Conservation (phyloP, 192 early-diverging fungal species). For the Backusella parvicylindrica region DNA sequence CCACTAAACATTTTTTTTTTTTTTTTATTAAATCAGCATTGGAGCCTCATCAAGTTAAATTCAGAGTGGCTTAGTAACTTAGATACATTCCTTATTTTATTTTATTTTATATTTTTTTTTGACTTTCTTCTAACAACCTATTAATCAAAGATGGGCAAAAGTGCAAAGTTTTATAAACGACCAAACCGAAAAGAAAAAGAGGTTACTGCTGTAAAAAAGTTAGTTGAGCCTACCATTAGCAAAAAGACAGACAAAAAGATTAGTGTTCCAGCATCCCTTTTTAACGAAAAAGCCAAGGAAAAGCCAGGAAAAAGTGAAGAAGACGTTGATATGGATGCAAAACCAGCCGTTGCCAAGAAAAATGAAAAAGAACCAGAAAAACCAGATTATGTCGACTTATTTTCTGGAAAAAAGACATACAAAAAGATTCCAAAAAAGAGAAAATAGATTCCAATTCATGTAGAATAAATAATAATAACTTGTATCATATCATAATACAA, state of each 20-base stretch:
- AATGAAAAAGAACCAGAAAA: constrained; percentile 10
- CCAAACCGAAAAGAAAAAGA: constrained; percentile 65
- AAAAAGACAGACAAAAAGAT: constrained; percentile 3
- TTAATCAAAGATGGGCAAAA: constrained; percentile 53
- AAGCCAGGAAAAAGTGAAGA: neutral
- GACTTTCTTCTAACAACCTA: neutral
- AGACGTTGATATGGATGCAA: constrained; percentile 10
- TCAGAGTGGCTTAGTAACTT: neutral
- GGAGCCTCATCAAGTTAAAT: neutral
- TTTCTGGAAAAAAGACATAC: constrained; percentile 33
- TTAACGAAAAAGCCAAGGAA: neutral
- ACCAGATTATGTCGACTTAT: constrained; percentile 31
- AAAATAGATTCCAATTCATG: neutral
- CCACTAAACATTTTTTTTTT: no score
- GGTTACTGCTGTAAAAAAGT: constrained; percentile 32
- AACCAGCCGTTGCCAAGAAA: neutral
- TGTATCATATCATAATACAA: neutral
- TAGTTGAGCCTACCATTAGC: constrained; percentile 14
- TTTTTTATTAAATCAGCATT: no score
- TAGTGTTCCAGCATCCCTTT: neutral
- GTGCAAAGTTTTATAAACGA: constrained; percentile 67
- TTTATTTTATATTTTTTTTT: neutral
- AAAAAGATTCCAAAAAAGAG: constrained; percentile 20
- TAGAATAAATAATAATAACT: neutral
- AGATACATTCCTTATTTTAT: neutral